Percentiles rank a stretch among this genome's conserved stretches.
Conservation (phyloP, 1,139 yeast genomes). For the Magnusiomyces tetraspermus region DNA sequence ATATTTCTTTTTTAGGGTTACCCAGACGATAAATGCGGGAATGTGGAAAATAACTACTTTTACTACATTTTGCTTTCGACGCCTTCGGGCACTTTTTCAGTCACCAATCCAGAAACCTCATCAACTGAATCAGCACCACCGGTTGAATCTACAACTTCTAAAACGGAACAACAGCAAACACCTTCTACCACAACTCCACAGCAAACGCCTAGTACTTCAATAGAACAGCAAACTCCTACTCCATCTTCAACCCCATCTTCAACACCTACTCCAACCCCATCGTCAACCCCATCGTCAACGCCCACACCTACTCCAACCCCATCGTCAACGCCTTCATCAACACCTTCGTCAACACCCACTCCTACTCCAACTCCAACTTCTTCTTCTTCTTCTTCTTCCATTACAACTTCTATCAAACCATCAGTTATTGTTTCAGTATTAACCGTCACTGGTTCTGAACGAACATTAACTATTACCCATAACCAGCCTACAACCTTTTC, state of each 20-base stretch:
- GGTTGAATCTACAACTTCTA: background rate
- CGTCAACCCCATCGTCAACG: background rate
- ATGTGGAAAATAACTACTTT: slow-evolving; percentile 27
- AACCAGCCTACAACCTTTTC: slow-evolving; percentile 9
- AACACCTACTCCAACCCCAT: background rate
- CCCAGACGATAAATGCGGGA: slow-evolving; percentile 40
- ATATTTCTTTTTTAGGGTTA: slow-evolving; percentile 30
- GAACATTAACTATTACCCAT: slow-evolving; percentile 16
- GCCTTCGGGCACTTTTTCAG: slow-evolving; percentile 31
- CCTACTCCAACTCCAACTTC: slow-evolving; percentile 7
- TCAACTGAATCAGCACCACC: background rate
- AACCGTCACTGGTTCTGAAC: slow-evolving; percentile 21
- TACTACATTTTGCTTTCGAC: slow-evolving; percentile 40
- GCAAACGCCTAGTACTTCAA: background rate
- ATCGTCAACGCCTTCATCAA: background rate
- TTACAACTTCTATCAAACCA: slow-evolving; percentile 13
- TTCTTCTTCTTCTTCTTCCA: slow-evolving; percentile 3
- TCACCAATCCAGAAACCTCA: too few species aligned
- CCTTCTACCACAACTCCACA: background rate
- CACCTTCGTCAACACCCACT: background rate
- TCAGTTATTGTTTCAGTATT: slow-evolving; percentile 16
- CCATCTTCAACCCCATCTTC: background rate
- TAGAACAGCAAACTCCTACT: background rate
- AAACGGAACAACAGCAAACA: background rate
- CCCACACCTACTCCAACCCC: background rate